These are phyloP conservation scores for Tetrahymena thermophila DNA, from an alignment of 73 alveolate species.

Conservation along the genomic window DNA sequence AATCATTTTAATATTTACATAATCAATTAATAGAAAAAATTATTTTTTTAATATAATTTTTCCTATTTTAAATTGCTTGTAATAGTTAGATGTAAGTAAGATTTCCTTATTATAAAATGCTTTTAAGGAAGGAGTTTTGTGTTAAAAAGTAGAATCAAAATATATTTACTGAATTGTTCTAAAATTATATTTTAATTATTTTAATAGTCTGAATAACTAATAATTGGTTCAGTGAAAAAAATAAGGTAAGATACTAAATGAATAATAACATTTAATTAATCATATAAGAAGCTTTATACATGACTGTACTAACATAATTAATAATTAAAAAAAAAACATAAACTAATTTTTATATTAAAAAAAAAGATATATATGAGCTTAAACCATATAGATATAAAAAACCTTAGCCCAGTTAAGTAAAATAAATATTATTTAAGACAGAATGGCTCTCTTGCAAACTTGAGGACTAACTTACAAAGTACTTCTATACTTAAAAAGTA, in stretches of 20 bases:
- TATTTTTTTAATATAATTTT: too few relatives aligned
- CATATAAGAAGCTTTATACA: background rate
- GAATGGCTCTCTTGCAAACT: background rate
- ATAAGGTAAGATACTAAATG: too few relatives aligned
- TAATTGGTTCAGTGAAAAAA: background rate
- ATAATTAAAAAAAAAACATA: background rate
- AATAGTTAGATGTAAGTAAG: too few relatives aligned
- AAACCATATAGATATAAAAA: background rate
- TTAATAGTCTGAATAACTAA: background rate
- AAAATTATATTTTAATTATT: too few relatives aligned
- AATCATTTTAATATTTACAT: too few relatives aligned
- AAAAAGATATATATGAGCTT: background rate
- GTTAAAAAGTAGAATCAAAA: background rate
- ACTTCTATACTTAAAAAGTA: background rate
- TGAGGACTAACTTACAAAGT: background rate
- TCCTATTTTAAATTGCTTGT: too few relatives aligned
- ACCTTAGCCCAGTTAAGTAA: background rate
- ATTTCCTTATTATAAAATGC: background rate
- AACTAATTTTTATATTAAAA: background rate
- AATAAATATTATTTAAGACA: background rate
- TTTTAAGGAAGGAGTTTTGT: too few relatives aligned
- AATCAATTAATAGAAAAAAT: too few relatives aligned
- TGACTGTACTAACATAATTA: background rate
- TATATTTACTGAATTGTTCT: background rate
- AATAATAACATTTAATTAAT: too few relatives aligned